A percentile compares a stretch with the other conserved stretches of the same genome.
Evolutionary conservation across 2,329 filamentous ascomycete genomes (phyloP).

Genomic region (Aspergillus pseudotamarii): DNA sequence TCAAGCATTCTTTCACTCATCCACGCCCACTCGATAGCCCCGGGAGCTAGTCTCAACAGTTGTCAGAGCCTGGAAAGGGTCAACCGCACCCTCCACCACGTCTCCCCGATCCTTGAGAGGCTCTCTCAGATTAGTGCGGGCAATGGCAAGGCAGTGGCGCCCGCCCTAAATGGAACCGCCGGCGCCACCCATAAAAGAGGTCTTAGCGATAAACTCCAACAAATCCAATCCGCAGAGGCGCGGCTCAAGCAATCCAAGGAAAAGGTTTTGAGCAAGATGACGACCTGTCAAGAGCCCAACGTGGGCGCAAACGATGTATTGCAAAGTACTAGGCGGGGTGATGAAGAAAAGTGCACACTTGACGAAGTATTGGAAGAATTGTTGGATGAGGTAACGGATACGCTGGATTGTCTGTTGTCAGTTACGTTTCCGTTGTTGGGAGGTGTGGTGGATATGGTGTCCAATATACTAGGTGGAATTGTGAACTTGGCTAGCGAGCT

Average conservation of each 20-base stretch:
- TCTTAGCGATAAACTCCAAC: background rate
- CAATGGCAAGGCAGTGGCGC: background rate
- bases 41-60: slow-evolving; percentile 2
- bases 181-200: background rate
- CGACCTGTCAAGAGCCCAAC: slow-evolving; percentile 5
- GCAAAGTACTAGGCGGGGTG: background rate
- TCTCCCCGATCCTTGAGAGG: slow-evolving; percentile 10
- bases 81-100: slow-evolving; percentile 9
- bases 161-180: background rate
- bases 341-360: slow-evolving; percentile 7
- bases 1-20: background rate
- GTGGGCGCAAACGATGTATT: background rate
- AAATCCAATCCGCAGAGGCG: background rate
- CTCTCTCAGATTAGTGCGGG: background rate
- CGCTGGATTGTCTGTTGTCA: slow-evolving; percentile 10
- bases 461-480: slow-evolving; percentile 5
- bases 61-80: slow-evolving; percentile 12
- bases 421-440: background rate
- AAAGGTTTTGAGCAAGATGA: background rate
- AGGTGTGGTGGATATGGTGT: slow-evolving; percentile 6
- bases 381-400: slow-evolving; percentile 7
- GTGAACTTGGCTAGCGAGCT: background rate
- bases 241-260: background rate
- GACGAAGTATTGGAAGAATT: slow-evolving; percentile 9
- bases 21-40: slow-evolving; percentile 2